Conservation (phyloP, 2,329 filamentous ascomycete species). For the Colletotrichum sidae region DNA sequence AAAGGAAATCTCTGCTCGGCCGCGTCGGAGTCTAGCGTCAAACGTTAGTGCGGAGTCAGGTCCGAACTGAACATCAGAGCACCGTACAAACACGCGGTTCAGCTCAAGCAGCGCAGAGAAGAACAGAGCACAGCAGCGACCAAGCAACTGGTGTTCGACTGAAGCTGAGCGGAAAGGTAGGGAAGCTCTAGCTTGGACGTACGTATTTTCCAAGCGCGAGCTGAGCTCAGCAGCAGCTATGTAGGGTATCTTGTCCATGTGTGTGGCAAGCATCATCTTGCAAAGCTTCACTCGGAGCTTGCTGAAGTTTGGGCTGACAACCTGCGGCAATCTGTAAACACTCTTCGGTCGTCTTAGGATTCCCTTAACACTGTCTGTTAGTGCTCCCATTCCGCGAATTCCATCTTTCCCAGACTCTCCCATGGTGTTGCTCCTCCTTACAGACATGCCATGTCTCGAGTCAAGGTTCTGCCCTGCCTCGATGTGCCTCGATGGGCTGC, state of each 20-base stretch:
- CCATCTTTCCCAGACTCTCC: constrained; percentile 21
- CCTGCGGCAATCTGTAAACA: constrained; percentile 14
- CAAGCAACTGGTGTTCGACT: constrained; percentile 32
- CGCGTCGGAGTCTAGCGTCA: constrained; percentile 31
- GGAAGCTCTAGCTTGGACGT: constrained; percentile 22
- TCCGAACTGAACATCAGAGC: constrained; percentile 31
- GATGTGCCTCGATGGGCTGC: not conserved
- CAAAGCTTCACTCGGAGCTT: constrained; percentile 15
- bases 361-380: not conserved
- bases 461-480: constrained; percentile 28
- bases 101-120: constrained; percentile 5
- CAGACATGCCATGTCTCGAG: constrained; percentile 28
- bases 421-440: constrained; percentile 14
- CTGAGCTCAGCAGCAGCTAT: constrained; percentile 2
- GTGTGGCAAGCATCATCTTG: constrained; percentile 1
- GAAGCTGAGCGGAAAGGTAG: not conserved
- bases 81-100: constrained; percentile 3
- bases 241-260: no score
- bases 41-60: constrained; percentile 34
- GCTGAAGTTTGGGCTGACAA: constrained; percentile 3
- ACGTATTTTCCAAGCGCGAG: constrained; percentile 21
- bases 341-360: not conserved
- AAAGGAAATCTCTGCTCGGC: constrained; percentile 25
- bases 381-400: constrained; percentile 4
- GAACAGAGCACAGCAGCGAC: constrained; percentile 17